Conservation (phyloP, 768 basidiomycete species). For the Aureoboletus auriporus region DNA sequence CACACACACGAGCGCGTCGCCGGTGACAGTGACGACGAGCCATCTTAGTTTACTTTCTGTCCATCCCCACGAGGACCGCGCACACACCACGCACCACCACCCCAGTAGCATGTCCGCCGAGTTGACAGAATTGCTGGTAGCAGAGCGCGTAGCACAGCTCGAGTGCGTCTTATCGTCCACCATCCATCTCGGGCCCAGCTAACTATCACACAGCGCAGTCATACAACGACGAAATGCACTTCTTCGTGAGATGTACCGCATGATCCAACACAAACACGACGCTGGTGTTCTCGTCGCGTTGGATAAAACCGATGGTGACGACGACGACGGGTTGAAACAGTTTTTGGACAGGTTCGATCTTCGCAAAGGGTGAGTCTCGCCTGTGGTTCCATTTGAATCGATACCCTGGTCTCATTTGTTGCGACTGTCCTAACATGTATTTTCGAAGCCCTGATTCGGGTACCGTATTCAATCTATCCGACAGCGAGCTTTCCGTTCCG, state of each 20-base stretch:
- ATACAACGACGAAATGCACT: constrained; percentile 64
- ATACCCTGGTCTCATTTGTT: constrained; percentile 2
- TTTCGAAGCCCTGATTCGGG: constrained; percentile 38
- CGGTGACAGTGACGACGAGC: not conserved
- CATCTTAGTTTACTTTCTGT: too few relatives aligned
- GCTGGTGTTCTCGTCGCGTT: constrained; percentile 37
- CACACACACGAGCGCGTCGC: constrained; percentile 7
- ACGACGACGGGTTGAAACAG: constrained; percentile 37
- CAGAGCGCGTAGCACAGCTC: constrained; percentile 33
- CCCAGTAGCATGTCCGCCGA: constrained; percentile 20
- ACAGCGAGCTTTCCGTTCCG: constrained; percentile 27
- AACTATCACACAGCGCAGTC: constrained; percentile 45
- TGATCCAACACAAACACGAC: constrained; percentile 53
- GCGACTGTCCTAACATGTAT: constrained; percentile 5
- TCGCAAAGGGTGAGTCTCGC: constrained; percentile 40
- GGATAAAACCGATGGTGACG: constrained; percentile 36
- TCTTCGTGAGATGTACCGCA: constrained; percentile 64
- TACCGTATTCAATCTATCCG: constrained; percentile 35
- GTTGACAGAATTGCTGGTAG: constrained; percentile 33
- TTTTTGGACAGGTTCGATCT: constrained; percentile 61
- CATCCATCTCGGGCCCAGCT: not conserved
- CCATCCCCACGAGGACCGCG: too few relatives aligned
- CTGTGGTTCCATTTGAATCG: not conserved
- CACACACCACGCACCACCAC: too few relatives aligned
- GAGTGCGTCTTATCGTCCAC: constrained; percentile 19